Conservation (phyloP, 1,284 basidiomycete genomes). For the Entoloma clypeatum region DNA sequence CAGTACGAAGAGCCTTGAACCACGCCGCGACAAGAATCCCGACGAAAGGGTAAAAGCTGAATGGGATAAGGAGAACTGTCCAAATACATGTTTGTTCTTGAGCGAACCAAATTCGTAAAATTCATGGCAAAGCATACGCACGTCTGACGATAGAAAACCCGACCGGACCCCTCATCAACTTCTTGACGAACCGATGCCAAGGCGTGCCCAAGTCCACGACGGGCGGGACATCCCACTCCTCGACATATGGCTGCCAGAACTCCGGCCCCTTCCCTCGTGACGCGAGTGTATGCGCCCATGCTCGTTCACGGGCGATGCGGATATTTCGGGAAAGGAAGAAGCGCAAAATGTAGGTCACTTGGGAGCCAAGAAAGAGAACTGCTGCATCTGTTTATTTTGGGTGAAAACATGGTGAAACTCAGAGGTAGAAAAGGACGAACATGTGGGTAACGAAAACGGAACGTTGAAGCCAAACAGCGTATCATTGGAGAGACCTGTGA, state of each 20-base stretch:
- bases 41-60: constrained; percentile 69
- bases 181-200: constrained; percentile 32
- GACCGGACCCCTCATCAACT: constrained; percentile 45
- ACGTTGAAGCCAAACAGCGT: constrained; percentile 60
- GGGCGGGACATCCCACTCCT: constrained; percentile 81
- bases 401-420: neutral
- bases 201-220: constrained; percentile 29
- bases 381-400: constrained; percentile 65
- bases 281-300: constrained; percentile 75
- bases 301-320: constrained; percentile 69
- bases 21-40: constrained; percentile 63
- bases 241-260: constrained; percentile 87
- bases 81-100: constrained; percentile 3
- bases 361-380: constrained; percentile 65
- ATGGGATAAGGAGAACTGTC: constrained; percentile 63
- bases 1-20: constrained; percentile 67
- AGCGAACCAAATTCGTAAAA: constrained; percentile 1
- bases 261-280: constrained; percentile 75
- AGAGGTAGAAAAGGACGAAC: constrained; percentile 35
- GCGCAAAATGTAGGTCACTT: constrained; percentile 67
- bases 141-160: constrained; percentile 45
- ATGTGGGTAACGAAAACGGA: constrained; percentile 66
- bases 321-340: constrained; percentile 83
- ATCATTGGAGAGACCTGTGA: constrained; percentile 62
- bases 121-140: neutral